These are phyloP conservation scores for Backusella circina DNA, from an alignment of 192 early-diverging fungal species.

Conservation along the genomic window DNA sequence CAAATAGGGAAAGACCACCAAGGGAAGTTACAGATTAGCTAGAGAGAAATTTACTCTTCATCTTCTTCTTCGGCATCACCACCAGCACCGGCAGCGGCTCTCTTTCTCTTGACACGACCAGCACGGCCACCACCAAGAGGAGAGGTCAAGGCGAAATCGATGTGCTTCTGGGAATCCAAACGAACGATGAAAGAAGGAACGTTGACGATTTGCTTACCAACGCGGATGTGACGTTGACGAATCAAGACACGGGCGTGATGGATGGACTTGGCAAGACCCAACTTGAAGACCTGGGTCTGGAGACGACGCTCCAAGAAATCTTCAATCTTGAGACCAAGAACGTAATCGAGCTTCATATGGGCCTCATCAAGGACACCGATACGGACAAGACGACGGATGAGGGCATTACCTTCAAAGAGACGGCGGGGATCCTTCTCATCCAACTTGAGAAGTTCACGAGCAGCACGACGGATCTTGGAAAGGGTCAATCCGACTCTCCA, in stretches of 20 bases:
- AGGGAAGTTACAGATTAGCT: too few species aligned
- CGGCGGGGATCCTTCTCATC: conserved; percentile 96
- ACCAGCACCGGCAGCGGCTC: conserved; percentile 66
- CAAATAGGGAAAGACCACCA: neutral
- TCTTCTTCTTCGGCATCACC: conserved; percentile 61
- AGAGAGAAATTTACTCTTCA: conserved; percentile 48
- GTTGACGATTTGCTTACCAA: conserved; percentile 97
- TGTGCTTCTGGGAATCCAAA: conserved; percentile 66
- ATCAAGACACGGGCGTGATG: conserved; percentile 99
- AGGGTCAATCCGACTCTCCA: conserved; percentile 95
- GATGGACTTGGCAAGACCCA: conserved; percentile 95
- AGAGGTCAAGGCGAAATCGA: conserved; percentile 64
- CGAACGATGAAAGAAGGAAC: conserved; percentile 96
- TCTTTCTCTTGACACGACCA: conserved; percentile 96
- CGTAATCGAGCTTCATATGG: conserved; percentile 99
- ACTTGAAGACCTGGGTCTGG: conserved; percentile 99
- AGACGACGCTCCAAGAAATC: conserved; percentile 98
- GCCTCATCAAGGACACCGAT: conserved; percentile 97
- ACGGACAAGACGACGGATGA: conserved; percentile 97
- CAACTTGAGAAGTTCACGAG: conserved; percentile 97
- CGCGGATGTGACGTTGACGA: conserved; percentile 97
- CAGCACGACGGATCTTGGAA: conserved; percentile 99
- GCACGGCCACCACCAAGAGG: conserved; percentile 97
- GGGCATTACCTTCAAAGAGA: conserved; percentile 98
- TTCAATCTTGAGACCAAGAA: conserved; percentile 94